Evolutionary conservation across 257 asterid genomes (phyloP).

Genomic region (Nemophila menziesii): DNA sequence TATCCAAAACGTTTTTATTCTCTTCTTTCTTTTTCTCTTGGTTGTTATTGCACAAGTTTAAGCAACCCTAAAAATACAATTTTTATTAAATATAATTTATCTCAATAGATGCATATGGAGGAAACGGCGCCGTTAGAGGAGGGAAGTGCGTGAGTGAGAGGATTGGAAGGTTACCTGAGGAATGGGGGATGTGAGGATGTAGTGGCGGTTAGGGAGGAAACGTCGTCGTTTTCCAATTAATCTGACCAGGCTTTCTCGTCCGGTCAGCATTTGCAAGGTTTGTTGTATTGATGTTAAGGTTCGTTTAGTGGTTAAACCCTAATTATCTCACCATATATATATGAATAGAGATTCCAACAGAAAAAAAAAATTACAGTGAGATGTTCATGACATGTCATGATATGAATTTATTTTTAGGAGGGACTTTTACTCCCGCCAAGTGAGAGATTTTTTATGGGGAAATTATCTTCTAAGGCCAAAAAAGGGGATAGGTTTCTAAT

Average conservation of each 20-base stretch:
- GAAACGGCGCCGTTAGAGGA: neutral
- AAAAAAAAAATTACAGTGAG: too few relatives aligned
- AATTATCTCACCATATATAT: too few relatives aligned
- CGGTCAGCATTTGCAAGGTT: constrained; percentile 42
- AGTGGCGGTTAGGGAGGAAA: constrained; percentile 43
- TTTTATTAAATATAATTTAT: neutral
- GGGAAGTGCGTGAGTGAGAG: neutral
- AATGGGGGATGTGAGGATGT: constrained; percentile 24
- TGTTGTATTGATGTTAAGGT: neutral
- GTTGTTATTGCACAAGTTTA: constrained; percentile 10
- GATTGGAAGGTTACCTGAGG: constrained; percentile 22
- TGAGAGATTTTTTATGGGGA: too few relatives aligned
- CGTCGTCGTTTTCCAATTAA: constrained; percentile 79
- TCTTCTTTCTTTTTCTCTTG: constrained; percentile 18
- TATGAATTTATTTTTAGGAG: too few relatives aligned
- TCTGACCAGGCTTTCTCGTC: constrained; percentile 66
- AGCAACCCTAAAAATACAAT: constrained; percentile 18
- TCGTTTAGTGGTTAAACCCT: neutral
- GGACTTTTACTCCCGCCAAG: too few relatives aligned
- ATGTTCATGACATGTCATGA: too few relatives aligned
- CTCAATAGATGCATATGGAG: neutral
- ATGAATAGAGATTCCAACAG: too few relatives aligned
- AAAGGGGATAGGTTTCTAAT: too few relatives aligned
- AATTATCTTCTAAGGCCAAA: too few relatives aligned
- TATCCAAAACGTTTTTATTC: constrained; percentile 10